A percentile compares a stretch with the other conserved stretches of the same genome.
Evolutionary conservation across 768 basidiomycete genomes (phyloP).

Genomic region (Macrocybe gigantea): DNA sequence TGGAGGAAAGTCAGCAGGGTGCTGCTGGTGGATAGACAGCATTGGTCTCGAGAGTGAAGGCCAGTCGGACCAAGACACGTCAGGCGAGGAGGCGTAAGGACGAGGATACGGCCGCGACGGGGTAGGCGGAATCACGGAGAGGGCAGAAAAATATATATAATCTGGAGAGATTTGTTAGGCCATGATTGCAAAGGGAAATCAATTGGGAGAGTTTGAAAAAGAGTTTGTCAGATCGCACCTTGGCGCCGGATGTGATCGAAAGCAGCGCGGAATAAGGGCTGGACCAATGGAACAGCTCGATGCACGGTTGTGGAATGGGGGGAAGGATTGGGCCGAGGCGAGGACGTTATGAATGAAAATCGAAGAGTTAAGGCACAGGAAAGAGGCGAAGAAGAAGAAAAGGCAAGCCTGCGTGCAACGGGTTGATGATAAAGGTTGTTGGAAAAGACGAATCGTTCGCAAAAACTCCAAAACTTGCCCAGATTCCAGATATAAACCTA

Average conservation of each 20-base stretch:
- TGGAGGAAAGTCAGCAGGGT: slow-evolving; percentile 5
- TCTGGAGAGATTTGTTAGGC: neutral
- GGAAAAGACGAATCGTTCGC: neutral
- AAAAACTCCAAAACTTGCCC: neutral
- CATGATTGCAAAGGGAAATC: slow-evolving; percentile 7
- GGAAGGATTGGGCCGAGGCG: neutral
- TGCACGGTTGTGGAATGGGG: neutral
- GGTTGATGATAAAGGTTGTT: neutral
- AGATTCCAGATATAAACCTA: slow-evolving; percentile 10
- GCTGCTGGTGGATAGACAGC: slow-evolving; percentile 6
- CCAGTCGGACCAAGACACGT: no score
- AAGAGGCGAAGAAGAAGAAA: neutral
- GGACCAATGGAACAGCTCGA: neutral
- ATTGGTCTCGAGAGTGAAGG: neutral
- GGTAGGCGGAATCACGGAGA: no score
- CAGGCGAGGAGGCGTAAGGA: no score
- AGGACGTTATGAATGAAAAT: slow-evolving; percentile 1
- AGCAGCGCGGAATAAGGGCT: neutral
- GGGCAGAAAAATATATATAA: neutral
- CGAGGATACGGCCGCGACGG: no score
- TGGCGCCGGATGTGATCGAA: slow-evolving; percentile 23
- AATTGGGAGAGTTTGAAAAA: slow-evolving; percentile 9
- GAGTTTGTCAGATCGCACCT: slow-evolving; percentile 14
- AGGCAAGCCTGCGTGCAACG: no score
- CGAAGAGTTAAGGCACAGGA: neutral